phyloP scores from a whole-genome alignment of 495 filamentous ascomycete species.

The Penicillium soppii region DNA sequence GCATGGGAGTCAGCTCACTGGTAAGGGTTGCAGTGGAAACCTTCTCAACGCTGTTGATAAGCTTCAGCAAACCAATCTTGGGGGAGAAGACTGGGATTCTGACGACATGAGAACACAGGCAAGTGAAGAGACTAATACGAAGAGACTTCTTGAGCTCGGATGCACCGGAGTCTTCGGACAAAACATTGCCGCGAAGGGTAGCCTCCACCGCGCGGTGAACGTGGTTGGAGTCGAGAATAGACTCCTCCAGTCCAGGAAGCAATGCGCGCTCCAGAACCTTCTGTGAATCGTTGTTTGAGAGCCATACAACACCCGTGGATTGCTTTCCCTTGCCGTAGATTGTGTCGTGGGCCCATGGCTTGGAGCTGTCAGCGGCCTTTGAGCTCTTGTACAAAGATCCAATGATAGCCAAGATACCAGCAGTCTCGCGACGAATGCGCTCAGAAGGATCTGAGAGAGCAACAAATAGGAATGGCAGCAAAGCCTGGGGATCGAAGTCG shows the following conservation, averaged over 20 bases:
- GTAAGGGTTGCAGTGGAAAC: slow-evolving; percentile 64
- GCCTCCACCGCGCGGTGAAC: slow-evolving; percentile 59
- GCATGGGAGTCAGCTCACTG: slow-evolving; percentile 64
- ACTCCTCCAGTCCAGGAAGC: slow-evolving; percentile 75
- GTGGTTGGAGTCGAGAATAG: slow-evolving; percentile 68
- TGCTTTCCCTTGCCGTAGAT: slow-evolving; percentile 57
- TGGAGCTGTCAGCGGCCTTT: slow-evolving; percentile 28
- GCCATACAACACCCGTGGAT: slow-evolving; percentile 52
- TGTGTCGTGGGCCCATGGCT: slow-evolving; percentile 51
- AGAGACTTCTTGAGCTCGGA: slow-evolving; percentile 63
- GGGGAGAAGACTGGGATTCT: slow-evolving; percentile 63
- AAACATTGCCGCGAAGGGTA: slow-evolving; percentile 47
- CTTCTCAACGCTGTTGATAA: slow-evolving; percentile 70
- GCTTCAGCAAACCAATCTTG: slow-evolving; percentile 66
- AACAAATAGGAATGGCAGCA: slow-evolving; percentile 73
- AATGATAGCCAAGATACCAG: slow-evolving; percentile 55
- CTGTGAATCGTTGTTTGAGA: slow-evolving; percentile 55
- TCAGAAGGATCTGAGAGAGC: slow-evolving; percentile 72
- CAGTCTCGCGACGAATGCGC: slow-evolving; percentile 72
- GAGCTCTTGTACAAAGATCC: slow-evolving; percentile 48
- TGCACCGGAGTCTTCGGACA: slow-evolving; percentile 36
- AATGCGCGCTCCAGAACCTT: slow-evolving; percentile 64
- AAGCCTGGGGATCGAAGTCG: slow-evolving; percentile 67
- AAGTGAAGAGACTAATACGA: slow-evolving; percentile 66
- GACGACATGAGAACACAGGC: slow-evolving; percentile 70